Evolutionary conservation across 306 rosid species (phyloP).

Genomic region (Cicer bijugum): DNA sequence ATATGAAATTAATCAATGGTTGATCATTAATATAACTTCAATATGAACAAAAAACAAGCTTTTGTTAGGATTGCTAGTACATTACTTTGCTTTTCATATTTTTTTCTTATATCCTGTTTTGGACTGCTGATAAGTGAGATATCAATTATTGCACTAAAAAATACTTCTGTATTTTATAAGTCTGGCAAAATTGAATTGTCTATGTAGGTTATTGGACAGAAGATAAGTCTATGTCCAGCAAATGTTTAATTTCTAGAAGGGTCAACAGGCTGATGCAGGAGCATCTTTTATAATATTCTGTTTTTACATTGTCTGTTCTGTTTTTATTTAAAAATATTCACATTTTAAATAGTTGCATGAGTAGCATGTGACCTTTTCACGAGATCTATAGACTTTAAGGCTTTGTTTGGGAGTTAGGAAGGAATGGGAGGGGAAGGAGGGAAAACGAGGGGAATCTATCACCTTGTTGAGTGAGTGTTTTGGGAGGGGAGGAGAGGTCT

Average conservation of each 20-base stretch:
- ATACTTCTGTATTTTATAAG: not conserved
- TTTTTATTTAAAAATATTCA: not conserved
- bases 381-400: not conserved
- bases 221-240: not conserved
- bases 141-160: not conserved
- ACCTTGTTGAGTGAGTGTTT: not conserved
- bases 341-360: not conserved
- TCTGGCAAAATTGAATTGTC: not conserved
- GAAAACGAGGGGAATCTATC: not conserved
- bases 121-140: not conserved
- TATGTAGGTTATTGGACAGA: conserved; percentile 3
- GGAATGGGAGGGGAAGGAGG: not conserved
- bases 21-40: not conserved
- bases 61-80: not conserved
- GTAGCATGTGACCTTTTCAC: conserved; percentile 4
- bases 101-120: conserved; percentile 1
- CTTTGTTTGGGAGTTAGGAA: not conserved
- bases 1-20: not conserved
- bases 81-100: not conserved
- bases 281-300: not conserved
- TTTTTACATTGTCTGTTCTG: not conserved
- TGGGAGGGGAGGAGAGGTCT: not conserved
- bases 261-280: conserved; percentile 16
- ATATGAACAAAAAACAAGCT: not conserved
- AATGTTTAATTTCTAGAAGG: conserved; percentile 2